Evolutionary conservation across 441 rosid species (phyloP), one percentile per base, ranked within the genome.

Genomic region (Isatis lusitanica): DNA sequence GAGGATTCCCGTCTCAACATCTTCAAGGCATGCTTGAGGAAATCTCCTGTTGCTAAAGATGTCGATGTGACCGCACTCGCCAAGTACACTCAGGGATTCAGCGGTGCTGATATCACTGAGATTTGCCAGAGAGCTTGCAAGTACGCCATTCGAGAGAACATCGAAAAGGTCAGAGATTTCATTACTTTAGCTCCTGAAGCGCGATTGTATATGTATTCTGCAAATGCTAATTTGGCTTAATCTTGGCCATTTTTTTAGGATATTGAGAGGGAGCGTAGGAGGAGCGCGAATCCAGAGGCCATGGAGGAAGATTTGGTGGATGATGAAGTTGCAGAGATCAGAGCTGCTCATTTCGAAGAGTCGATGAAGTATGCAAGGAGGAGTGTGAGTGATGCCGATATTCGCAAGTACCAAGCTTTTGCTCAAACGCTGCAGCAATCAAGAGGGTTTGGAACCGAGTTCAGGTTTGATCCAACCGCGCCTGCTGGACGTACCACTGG

Each of bases 311-410:
- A 87, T 42, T 69, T 74, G 0, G 89, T 63, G 67, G 53, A 63
- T 9, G 67, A 87, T 12, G 91, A 83, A 30, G 82, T 87, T 53
- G 78, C 91, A 1, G 89, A 87, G 83, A 87, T 87, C 70, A 85
- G 82, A 69, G 81, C 91, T 2, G 87, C 87, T 0, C 91, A 87
- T 50, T 87, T 87, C 9, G 91, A 85, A 81, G 91, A 87, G 75
- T 85, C 91, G 47, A 87, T 87, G 89, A 87, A 87, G 74, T 85
- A 74, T 56, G 89, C 91, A 12, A 78, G 89, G 6, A 82, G 87
- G 74, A 86, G 90, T 84, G 90, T 86, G 53, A 86, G 88, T 15
- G 90, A 86, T 75, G 90, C 90, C 1, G 90, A 86, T 63, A 86
- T 86, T 33, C 83, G 90, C 68, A 86, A 86, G 71, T 86, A 85